A percentile compares a stretch with the other conserved stretches of the same genome.
Conservation (phyloP, 371 early-diverging fungal species). For the Mortierella sp. region DNA sequence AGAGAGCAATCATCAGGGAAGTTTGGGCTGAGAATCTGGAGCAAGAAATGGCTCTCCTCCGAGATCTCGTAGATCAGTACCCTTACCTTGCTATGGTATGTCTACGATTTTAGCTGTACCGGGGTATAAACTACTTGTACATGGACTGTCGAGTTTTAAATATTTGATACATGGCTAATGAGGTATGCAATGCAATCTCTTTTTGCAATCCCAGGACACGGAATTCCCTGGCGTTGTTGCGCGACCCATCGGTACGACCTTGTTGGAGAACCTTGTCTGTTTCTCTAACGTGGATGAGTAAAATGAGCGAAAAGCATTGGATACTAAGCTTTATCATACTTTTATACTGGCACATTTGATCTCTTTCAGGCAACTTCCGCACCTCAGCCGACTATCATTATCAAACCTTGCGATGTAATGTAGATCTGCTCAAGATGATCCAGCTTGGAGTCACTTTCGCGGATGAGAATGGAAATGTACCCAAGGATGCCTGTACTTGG, state of each 20-base stretch:
- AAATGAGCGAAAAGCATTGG: background rate
- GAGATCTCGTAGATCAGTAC: conserved; percentile 93
- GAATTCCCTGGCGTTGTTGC: conserved; percentile 99
- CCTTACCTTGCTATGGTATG: conserved; percentile 97
- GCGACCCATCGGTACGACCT: conserved; percentile 82
- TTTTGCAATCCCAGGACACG: conserved; percentile 83
- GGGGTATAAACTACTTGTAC: background rate
- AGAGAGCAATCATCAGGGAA: conserved; percentile 81
- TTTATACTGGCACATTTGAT: background rate
- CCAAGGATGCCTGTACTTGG: conserved; percentile 96
- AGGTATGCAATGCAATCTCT: background rate
- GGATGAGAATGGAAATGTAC: conserved; percentile 93
- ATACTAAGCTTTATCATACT: background rate
- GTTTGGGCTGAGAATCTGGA: conserved; percentile 99
- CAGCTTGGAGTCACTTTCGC: conserved; percentile 99
- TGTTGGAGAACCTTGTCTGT: background rate
- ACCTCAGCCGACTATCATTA: conserved; percentile 98
- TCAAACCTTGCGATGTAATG: conserved; percentile 98
- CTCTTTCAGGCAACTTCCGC: conserved; percentile 83
- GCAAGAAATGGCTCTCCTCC: conserved; percentile 93
- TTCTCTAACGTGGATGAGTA: background rate
- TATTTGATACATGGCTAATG: background rate
- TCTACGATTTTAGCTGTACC: background rate
- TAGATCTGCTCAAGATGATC: conserved; percentile 98
- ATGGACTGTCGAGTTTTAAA: background rate